Conservation (phyloP, 1,139 yeast genomes). For the Lodderomyces parapsilosis region DNA sequence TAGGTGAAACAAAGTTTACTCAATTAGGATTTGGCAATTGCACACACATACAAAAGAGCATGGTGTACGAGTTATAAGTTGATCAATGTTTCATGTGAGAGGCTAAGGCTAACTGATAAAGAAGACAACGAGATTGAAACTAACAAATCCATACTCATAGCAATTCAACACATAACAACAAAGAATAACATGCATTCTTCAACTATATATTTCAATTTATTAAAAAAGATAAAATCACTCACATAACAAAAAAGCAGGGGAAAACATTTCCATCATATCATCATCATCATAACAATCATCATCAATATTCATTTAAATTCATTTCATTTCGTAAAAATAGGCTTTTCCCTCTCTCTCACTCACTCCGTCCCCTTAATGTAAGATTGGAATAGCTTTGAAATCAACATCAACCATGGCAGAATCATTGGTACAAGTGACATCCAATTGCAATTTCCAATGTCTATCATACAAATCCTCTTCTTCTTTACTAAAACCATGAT, state of each 20-base stretch:
- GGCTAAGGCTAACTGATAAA: too few species aligned
- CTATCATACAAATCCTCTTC: constrained; percentile 47
- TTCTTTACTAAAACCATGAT: constrained; percentile 52
- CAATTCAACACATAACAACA: not conserved
- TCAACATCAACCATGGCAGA: constrained; percentile 62
- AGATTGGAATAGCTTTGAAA: constrained; percentile 45
- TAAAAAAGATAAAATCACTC: too few species aligned
- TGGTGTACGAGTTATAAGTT: too few species aligned
- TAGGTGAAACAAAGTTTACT: not conserved
- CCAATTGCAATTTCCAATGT: constrained; percentile 59
- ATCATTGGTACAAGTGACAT: constrained; percentile 57
- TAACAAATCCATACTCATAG: too few species aligned
- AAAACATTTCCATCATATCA: not conserved
- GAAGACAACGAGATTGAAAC: too few species aligned
- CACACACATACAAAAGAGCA: not conserved
- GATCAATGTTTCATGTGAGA: too few species aligned
- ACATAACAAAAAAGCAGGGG: not conserved
- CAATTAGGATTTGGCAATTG: not conserved
- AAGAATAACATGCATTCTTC: too few species aligned
- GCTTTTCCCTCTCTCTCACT: too few species aligned
- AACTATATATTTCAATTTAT: too few species aligned
- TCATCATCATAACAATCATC: not conserved
- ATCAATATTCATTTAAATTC: too few species aligned
- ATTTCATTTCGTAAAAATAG: too few species aligned
- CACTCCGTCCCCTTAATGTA: too few species aligned